These are phyloP conservation scores for Diversispora epigaea DNA, from an alignment of 192 early-diverging fungal species.

Conservation along the genomic window DNA sequence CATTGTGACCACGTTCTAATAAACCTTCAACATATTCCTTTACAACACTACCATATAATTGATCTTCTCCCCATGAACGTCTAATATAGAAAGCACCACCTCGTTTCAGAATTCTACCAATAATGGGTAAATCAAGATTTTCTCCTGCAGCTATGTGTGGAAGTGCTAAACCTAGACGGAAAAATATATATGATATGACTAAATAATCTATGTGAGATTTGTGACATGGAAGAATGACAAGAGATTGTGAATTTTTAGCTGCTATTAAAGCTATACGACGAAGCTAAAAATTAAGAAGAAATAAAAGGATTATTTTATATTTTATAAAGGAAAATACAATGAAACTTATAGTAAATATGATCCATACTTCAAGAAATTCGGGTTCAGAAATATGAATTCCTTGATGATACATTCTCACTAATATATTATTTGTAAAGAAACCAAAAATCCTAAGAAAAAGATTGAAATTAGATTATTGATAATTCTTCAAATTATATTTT, in stretches of 20 bases:
- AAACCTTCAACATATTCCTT: slow-evolving; percentile 74
- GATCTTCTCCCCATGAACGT: slow-evolving; percentile 74
- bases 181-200: slow-evolving; percentile 78
- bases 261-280: slow-evolving; percentile 55
- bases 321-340: not conserved
- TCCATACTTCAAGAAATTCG: slow-evolving; percentile 67
- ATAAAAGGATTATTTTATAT: not conserved
- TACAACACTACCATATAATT: slow-evolving; percentile 69
- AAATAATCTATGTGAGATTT: slow-evolving; percentile 88
- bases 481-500: not conserved
- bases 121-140: slow-evolving; percentile 76
- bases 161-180: slow-evolving; percentile 71
- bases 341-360: not conserved
- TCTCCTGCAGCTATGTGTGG: slow-evolving; percentile 86
- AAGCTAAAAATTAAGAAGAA: slow-evolving; percentile 37
- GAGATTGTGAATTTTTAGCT: slow-evolving; percentile 64
- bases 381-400: slow-evolving; percentile 80
- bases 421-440: slow-evolving; percentile 69
- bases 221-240: slow-evolving; percentile 79
- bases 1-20: slow-evolving; percentile 70
- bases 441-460: slow-evolving; percentile 58
- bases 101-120: slow-evolving; percentile 64
- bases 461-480: not conserved
- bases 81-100: slow-evolving; percentile 81
- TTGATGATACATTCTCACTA: slow-evolving; percentile 81